Evolutionary conservation across 2,329 filamentous ascomycete species (phyloP).

Genomic region (Colletotrichum orbiculare): DNA sequence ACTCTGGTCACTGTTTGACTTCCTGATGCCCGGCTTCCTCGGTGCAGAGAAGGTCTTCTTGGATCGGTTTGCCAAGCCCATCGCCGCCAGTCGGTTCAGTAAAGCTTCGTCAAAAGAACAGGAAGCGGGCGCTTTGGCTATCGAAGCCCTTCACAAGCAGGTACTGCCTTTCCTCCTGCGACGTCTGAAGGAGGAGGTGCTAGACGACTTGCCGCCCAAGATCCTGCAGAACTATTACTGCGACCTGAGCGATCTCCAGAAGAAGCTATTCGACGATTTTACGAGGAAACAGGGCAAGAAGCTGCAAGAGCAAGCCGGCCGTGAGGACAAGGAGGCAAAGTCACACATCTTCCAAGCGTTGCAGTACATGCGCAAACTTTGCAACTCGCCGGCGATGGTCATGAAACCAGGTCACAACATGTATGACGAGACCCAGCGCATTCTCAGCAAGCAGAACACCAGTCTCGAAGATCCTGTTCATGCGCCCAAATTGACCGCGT

Average conservation of each 20-base stretch:
- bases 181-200: slow-evolving; percentile 95
- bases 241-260: slow-evolving; percentile 93
- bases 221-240: slow-evolving; percentile 99
- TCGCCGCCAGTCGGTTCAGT: slow-evolving; percentile 92
- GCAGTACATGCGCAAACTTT: slow-evolving; percentile 99
- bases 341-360: slow-evolving; percentile 99
- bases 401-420: slow-evolving; percentile 94
- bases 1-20: slow-evolving; percentile 97
- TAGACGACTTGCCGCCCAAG: slow-evolving; percentile 96
- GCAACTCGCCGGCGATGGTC: slow-evolving; percentile 95
- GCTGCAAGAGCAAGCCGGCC: slow-evolving; percentile 83
- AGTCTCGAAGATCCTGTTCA: slow-evolving; percentile 86
- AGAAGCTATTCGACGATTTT: slow-evolving; percentile 96
- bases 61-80: slow-evolving; percentile 94
- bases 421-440: slow-evolving; percentile 87
- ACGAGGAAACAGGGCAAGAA: slow-evolving; percentile 92
- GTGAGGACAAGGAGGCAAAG: slow-evolving; percentile 91
- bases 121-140: slow-evolving; percentile 93
- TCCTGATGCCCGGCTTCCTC: slow-evolving; percentile 98
- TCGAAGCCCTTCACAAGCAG: slow-evolving; percentile 98
- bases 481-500: slow-evolving; percentile 90
- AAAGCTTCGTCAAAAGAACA: slow-evolving; percentile 99
- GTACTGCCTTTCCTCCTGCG: slow-evolving; percentile 96
- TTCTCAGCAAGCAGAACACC: slow-evolving; percentile 82
- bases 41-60: slow-evolving; percentile 96